A percentile compares a stretch with the other conserved stretches of the same genome.
Evolutionary conservation across 139 green algal genomes (phyloP).

Genomic region (Closterium sp.): DNA sequence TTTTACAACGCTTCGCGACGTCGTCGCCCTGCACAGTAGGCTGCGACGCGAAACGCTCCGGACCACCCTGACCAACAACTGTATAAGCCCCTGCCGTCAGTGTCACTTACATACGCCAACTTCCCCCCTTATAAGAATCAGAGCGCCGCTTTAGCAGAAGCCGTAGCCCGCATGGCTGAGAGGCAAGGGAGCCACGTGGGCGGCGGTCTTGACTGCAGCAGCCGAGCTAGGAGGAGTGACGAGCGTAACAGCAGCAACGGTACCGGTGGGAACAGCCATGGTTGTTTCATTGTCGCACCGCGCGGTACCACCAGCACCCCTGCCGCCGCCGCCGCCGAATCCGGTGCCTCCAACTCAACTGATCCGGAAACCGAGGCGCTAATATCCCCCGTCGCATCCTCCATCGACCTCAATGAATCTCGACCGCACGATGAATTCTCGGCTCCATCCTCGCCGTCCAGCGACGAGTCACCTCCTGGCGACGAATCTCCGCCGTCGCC

Average conservation of each 20-base stretch:
- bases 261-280: not conserved
- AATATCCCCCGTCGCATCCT: not conserved
- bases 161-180: not conserved
- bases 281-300: not conserved
- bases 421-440: too few relatives aligned
- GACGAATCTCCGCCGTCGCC: not conserved
- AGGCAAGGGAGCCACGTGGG: not conserved
- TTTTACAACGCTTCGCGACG: too few relatives aligned
- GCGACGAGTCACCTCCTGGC: not conserved
- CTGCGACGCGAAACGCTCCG: too few relatives aligned
- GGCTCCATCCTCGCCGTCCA: too few relatives aligned
- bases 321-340: not conserved
- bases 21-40: too few relatives aligned
- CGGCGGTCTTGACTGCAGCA: not conserved
- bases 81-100: too few relatives aligned
- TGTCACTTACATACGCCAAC: too few relatives aligned
- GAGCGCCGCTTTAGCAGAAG: too few relatives aligned
- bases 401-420: too few relatives aligned
- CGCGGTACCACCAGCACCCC: not conserved
- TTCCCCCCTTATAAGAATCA: too few relatives aligned
- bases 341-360: not conserved
- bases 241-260: not conserved
- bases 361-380: not conserved
- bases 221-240: not conserved
- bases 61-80: too few relatives aligned